Conservation (phyloP, 805 yeast species). For the Yarrowia bubula region DNA sequence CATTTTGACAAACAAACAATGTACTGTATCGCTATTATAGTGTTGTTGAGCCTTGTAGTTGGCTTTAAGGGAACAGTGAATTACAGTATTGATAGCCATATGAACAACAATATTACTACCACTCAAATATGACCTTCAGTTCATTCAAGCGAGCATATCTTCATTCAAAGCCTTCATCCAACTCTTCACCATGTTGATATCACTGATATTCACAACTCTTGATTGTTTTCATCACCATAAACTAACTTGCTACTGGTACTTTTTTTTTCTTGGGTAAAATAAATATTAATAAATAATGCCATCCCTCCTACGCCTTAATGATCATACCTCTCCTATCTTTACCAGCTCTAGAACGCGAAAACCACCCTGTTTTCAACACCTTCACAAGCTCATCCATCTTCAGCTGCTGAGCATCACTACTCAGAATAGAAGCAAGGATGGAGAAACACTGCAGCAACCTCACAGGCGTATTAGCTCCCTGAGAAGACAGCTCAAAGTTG, state of each 20-base stretch:
- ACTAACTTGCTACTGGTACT: not conserved
- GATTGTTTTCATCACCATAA: no score
- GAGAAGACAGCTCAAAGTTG: constrained; percentile 29
- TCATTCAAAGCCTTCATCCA: no score
- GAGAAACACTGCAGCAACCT: constrained; percentile 62
- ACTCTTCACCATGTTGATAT: no score
- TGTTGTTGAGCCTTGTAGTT: not conserved
- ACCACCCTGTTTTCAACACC: constrained; percentile 35
- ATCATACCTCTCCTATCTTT: constrained; percentile 37
- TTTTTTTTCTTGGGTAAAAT: no score
- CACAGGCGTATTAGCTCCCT: constrained; percentile 35
- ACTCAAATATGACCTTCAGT: no score
- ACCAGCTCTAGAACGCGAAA: constrained; percentile 34
- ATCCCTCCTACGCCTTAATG: not conserved
- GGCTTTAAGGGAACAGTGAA: not conserved
- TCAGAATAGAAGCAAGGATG: constrained; percentile 51
- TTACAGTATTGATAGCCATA: no score
- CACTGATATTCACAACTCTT: no score
- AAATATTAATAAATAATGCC: constrained; percentile 9
- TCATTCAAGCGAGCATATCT: no score
- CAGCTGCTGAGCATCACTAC: constrained; percentile 55
- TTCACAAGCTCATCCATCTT: constrained; percentile 53
- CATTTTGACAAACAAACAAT: not conserved
- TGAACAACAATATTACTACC: no score
- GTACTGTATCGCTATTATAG: not conserved